Base-by-base conservation (phyloP, 2,329 filamentous ascomycete species). In the Coniella lustricola region DNA sequence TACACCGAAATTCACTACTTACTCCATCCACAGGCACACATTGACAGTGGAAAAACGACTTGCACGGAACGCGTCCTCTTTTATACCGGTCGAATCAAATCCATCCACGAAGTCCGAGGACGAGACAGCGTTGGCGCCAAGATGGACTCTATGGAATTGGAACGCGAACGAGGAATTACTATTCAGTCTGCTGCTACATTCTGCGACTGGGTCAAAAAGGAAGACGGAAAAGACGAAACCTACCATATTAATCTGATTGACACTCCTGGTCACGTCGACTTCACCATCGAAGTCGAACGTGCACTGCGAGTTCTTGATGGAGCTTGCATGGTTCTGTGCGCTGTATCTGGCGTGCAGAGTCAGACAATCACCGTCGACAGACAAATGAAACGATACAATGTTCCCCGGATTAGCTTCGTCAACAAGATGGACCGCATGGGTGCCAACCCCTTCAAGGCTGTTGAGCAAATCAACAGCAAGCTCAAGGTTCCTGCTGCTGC, bases 381-480 rank as follows among this genome's bases (percentile, higher is more conserved):
- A 59, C 93, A 98, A 73, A 98, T 98, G 93, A 88, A 90, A 74
- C 84, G 93, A 58, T 98, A 98, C 76, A 91, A 97, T 64, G 84
- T 98, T 54, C 93, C 93, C 53, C 81, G 93, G 59, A 84, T 98
- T 66, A 95, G 87, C 47, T 98, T 98, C 63, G 82, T 98, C 65
- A 98, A 98, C 75, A 98, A 98, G 77, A 97, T 98, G 91, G 93
- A 98, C 64, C 85, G 93, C 56, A 96, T 96, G 86, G 93, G 93
- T 52, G 88, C 93, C 56, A 97, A 98, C 65, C 93, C 93, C 8
- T 98, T 90, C 82, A 96, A 95, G 71, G 90, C 90, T 8, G 83
- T 98, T 49, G 91, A 98, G 35, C 90, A 96, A 71, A 97, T 98
- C 75, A 96, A 95, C 72, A 80, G 84, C 60, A 98, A 98, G 72